Evolutionary conservation across 495 filamentous ascomycete species (phyloP), one percentile per base, ranked within the genome.

Genomic region (Cryomyces antarcticus): DNA sequence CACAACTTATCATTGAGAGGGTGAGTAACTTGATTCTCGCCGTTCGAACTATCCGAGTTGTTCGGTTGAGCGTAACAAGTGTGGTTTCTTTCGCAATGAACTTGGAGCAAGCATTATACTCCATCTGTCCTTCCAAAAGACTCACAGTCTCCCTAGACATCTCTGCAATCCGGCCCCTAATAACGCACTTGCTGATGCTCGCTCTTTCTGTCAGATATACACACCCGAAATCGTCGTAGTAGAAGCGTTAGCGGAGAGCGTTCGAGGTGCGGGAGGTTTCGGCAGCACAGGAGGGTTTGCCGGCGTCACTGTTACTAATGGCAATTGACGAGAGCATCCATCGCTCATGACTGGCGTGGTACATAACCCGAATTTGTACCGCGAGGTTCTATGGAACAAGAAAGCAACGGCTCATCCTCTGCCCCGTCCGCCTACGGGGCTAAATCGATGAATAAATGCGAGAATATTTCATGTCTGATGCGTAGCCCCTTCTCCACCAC

Each of bases 151-250:
- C 17, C 17, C 17, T 24, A 24, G 17, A 24, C 17, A 24, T 24
- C 2, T 24, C 2, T 24, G 2, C 17, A 24, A 24, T 24, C 17
- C 17, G 17, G 17, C 17, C 17, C 17, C 17, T 24, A 24, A 24
- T 24, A 24, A 24, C 17, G 17, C 17, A 24, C 17, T 43, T 39
- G 27, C 17, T 24, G 17, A 43, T 45, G 30, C 47, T 58, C 45
- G 49, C 38, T 30, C 28, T 6, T 9, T 31, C 13, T 31, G 7
- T 30, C 47, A 75, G 68, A 96, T 96, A 46, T 82, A 76, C 49
- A 95, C 86, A 31, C 88, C 89, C 6, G 83, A 93, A 34, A 81
- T 96, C 17, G 53, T 77, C 41, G 85, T 89, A 52, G 89, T 95
- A 6, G 68, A 80, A 60, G 73, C 85, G 63, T 61, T 97, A 46